These are phyloP conservation scores for Russula olivacea DNA, from an alignment of 768 basidiomycete species.

Conservation along the genomic window DNA sequence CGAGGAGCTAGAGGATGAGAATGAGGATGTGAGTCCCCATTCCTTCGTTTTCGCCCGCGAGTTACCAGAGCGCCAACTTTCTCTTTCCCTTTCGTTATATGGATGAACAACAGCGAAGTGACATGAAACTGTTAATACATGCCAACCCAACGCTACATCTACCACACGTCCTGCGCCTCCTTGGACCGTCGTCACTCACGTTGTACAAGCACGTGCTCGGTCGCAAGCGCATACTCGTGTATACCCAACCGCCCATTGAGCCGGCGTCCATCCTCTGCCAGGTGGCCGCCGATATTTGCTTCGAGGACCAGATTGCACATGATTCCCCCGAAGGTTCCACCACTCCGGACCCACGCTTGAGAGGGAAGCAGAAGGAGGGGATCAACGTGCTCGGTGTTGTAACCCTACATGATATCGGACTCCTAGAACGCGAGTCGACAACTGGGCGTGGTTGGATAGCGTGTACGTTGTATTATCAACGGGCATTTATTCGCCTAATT, in stretches of 20 bases:
- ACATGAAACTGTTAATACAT: constrained; percentile 13
- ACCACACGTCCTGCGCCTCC: constrained; percentile 65
- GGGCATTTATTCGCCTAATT: not conserved
- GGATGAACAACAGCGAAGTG: not conserved
- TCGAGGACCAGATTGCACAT: constrained; percentile 34
- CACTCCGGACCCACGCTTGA: constrained; percentile 26
- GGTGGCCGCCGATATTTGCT: constrained; percentile 58
- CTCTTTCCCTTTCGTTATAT: not conserved
- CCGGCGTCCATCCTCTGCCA: constrained; percentile 66
- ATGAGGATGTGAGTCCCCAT: constrained; percentile 2
- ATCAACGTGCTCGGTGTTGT: constrained; percentile 74
- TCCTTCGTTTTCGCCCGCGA: not conserved
- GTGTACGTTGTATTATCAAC: constrained; percentile 40
- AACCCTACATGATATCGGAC: constrained; percentile 66
- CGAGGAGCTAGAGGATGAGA: constrained; percentile 46
- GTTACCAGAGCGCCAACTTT: not conserved
- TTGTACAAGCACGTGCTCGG: constrained; percentile 76
- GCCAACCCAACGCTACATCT: constrained; percentile 62
- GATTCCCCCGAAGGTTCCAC: constrained; percentile 11
- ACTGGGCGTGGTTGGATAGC: constrained; percentile 76
- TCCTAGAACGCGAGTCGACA: constrained; percentile 49
- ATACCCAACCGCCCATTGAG: constrained; percentile 74
- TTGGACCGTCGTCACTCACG: constrained; percentile 74
- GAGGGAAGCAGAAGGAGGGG: constrained; percentile 43
- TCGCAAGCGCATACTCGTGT: constrained; percentile 69